These are phyloP conservation scores for Kuraishia capsulata DNA, from an alignment of 805 yeast species.

Conservation along the genomic window DNA sequence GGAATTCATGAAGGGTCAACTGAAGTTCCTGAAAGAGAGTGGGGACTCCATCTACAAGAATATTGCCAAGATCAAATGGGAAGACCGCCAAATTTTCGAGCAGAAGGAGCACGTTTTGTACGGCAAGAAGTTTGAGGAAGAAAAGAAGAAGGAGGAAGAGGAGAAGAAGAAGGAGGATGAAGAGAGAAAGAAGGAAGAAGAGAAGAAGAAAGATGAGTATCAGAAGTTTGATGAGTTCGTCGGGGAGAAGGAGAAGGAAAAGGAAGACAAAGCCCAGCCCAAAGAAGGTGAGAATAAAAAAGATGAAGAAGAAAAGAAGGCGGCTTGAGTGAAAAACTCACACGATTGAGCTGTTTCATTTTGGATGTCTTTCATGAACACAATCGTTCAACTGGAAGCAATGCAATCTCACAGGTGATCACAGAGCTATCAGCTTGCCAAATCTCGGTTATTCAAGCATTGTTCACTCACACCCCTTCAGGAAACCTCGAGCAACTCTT, in stretches of 20 bases:
- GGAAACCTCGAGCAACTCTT: too few species aligned
- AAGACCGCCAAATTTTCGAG: background rate
- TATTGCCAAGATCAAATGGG: background rate
- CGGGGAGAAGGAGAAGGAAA: background rate
- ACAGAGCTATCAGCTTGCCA: too few species aligned
- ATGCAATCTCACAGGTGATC: too few species aligned
- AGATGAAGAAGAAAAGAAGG: too few species aligned
- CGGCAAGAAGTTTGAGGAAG: background rate
- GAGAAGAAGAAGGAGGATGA: conserved; percentile 1
- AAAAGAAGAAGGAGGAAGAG: background rate
- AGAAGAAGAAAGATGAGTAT: background rate
- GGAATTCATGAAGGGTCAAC: conserved; percentile 17
- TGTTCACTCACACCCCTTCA: too few species aligned
- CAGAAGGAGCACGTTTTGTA: background rate
- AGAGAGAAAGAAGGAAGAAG: background rate
- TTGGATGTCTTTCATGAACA: too few species aligned
- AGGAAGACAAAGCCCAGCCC: background rate
- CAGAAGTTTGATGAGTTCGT: background rate
- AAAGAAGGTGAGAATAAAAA: too few species aligned
- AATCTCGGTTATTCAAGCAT: too few species aligned
- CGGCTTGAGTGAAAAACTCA: too few species aligned
- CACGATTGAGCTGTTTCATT: too few species aligned
- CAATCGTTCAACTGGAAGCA: too few species aligned
- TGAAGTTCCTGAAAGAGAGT: conserved; percentile 10
- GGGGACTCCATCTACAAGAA: background rate